Evolutionary conservation across 2,329 filamentous ascomycete species (phyloP).

Genomic region (Ophiostoma montium): DNA sequence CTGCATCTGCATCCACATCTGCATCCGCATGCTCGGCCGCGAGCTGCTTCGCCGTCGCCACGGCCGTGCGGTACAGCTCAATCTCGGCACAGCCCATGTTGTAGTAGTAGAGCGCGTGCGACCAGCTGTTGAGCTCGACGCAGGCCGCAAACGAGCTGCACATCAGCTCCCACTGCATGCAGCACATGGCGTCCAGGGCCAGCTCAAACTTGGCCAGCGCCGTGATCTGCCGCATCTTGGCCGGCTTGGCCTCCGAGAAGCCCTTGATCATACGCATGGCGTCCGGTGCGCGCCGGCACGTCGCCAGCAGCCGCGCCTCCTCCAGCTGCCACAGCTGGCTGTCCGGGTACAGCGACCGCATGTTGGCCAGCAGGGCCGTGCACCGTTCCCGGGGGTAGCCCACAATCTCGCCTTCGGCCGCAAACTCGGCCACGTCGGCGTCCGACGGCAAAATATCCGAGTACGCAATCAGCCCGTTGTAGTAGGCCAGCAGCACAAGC

Average conservation of each 20-base stretch:
- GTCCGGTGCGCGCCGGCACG: slow-evolving; percentile 49
- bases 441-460: slow-evolving; percentile 71
- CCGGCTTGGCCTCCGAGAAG: slow-evolving; percentile 24
- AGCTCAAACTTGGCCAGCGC: slow-evolving; percentile 78
- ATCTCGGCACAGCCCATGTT: slow-evolving; percentile 67
- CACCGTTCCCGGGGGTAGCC: slow-evolving; percentile 62
- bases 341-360: slow-evolving; percentile 66
- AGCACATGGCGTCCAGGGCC: slow-evolving; percentile 62
- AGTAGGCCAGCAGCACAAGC: slow-evolving; percentile 68
- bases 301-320: slow-evolving; percentile 63
- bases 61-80: slow-evolving; percentile 59
- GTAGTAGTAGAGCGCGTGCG: slow-evolving; percentile 78
- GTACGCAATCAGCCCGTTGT: slow-evolving; percentile 73
- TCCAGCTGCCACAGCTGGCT: slow-evolving; percentile 80
- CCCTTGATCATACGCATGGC: slow-evolving; percentile 52
- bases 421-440: slow-evolving; percentile 32
- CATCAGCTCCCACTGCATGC: slow-evolving; percentile 62
- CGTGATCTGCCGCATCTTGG: slow-evolving; percentile 75
- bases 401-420: slow-evolving; percentile 42
- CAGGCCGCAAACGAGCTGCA: slow-evolving; percentile 61
- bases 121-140: slow-evolving; percentile 79
- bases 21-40: too few relatives aligned
- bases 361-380: slow-evolving; percentile 50
- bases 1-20: too few relatives aligned
- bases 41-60: slow-evolving; percentile 25